Percentiles rank a stretch among this genome's conserved stretches.
These are phyloP conservation scores for Ogataea paraovalis DNA, from an alignment of 805 yeast genomes.

Conservation along the genomic window DNA sequence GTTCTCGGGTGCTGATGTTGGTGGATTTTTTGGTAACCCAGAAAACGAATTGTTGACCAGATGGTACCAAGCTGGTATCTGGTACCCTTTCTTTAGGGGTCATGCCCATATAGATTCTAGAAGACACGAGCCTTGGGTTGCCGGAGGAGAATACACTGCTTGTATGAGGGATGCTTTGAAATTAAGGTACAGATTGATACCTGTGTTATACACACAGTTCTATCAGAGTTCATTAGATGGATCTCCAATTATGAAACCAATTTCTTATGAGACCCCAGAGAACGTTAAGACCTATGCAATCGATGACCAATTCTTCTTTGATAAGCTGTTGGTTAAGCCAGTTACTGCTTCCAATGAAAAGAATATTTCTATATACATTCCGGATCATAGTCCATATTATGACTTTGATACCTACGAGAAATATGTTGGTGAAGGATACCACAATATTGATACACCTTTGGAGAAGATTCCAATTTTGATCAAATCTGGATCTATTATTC, in stretches of 20 bases:
- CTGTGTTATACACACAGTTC: constrained; percentile 78
- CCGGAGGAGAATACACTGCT: constrained; percentile 68
- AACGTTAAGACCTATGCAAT: constrained; percentile 47
- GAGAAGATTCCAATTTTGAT: constrained; percentile 65
- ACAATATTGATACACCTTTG: constrained; percentile 42
- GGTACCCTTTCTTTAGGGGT: constrained; percentile 95
- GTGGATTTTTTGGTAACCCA: constrained; percentile 95
- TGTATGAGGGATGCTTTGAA: constrained; percentile 66
- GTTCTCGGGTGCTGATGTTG: constrained; percentile 94
- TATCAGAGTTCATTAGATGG: constrained; percentile 58
- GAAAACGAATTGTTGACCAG: constrained; percentile 72
- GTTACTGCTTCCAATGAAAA: constrained; percentile 53
- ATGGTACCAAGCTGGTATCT: constrained; percentile 95
- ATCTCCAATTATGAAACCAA: constrained; percentile 65
- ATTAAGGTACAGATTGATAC: constrained; percentile 72
- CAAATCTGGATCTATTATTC: constrained; percentile 74
- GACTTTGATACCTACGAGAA: constrained; percentile 40
- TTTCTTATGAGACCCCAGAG: constrained; percentile 54
- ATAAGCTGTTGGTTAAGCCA: constrained; percentile 74
- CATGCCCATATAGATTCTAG: constrained; percentile 95
- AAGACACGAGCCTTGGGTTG: constrained; percentile 89
- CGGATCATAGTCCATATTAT: constrained; percentile 54
- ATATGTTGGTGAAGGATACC: constrained; percentile 36
- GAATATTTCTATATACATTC: constrained; percentile 43
- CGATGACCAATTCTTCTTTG: constrained; percentile 83